Conservation (phyloP, 306 rosid species). For the Delonix regia region DNA sequence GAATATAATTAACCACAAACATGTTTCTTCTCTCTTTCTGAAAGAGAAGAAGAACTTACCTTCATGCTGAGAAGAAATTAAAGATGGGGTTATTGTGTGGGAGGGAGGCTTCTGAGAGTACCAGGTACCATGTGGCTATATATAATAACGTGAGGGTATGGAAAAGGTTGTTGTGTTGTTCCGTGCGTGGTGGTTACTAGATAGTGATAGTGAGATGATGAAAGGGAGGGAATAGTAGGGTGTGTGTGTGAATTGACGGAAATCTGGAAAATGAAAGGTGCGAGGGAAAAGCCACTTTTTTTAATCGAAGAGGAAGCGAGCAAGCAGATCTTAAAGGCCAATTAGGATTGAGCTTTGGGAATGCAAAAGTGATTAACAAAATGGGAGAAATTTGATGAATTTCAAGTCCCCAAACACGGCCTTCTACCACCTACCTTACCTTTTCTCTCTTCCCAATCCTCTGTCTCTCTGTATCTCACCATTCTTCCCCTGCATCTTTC, state of each 20-base stretch:
- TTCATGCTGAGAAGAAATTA: neutral
- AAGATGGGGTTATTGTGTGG: too few relatives aligned
- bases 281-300: neutral
- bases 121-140: neutral
- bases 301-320: neutral
- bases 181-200: neutral
- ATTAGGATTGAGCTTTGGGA: constrained; percentile 43
- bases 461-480: constrained; percentile 31
- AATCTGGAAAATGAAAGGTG: neutral
- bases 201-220: constrained; percentile 23
- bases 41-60: neutral
- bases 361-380: constrained; percentile 22
- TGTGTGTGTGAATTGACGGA: neutral
- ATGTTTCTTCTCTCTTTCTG: neutral
- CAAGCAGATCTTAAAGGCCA: constrained; percentile 48
- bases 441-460: constrained; percentile 7
- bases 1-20: neutral
- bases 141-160: neutral
- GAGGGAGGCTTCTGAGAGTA: neutral
- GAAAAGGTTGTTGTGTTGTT: constrained; percentile 5
- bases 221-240: constrained; percentile 26
- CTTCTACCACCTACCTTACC: neutral
- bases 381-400: constrained; percentile 37
- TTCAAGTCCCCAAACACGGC: constrained; percentile 63
- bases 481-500: neutral